These are phyloP conservation scores for Linum lewisii DNA, from an alignment of 345 rosid genomes.

Conservation along the genomic window DNA sequence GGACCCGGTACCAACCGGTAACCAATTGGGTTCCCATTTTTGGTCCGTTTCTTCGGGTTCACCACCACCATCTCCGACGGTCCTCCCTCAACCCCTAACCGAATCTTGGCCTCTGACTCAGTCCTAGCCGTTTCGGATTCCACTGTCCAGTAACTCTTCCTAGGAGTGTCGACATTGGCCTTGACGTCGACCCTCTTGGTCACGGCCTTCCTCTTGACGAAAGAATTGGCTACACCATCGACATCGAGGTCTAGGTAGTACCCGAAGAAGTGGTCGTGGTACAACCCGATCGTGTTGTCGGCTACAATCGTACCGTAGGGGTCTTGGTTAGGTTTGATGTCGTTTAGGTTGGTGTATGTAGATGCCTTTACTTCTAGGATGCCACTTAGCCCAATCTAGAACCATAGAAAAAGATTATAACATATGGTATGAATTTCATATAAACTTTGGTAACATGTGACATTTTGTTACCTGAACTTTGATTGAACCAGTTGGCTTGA, in stretches of 20 bases:
- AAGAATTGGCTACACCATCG: constrained; percentile 37
- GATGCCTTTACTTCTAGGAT: constrained; percentile 33
- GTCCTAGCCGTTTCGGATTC: constrained; percentile 32
- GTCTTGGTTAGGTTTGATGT: constrained; percentile 25
- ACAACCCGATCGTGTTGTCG: constrained; percentile 32
- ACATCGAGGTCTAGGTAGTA: constrained; percentile 46
- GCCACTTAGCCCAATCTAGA: constrained; percentile 44
- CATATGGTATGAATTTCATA: neutral
- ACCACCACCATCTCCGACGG: constrained; percentile 27
- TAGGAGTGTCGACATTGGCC: neutral
- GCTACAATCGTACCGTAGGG: constrained; percentile 38
- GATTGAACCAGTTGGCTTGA: constrained; percentile 27
- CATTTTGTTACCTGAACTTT: constrained; percentile 13
- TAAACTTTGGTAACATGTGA: too few species aligned
- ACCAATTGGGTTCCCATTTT: constrained; percentile 32
- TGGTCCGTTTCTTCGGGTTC: constrained; percentile 38
- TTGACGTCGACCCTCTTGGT: constrained; percentile 16
- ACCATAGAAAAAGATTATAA: too few species aligned
- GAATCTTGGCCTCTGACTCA: constrained; percentile 33
- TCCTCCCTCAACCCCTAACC: constrained; percentile 10
- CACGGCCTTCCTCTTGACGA: constrained; percentile 29
- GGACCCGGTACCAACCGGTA: constrained; percentile 36
- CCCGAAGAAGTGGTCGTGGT: constrained; percentile 47
- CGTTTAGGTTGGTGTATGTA: constrained; percentile 20
- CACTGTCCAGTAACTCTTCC: constrained; percentile 39